These are phyloP conservation scores for Euphorbia tirucalli DNA, from an alignment of 345 rosid species.

Conservation along the genomic window DNA sequence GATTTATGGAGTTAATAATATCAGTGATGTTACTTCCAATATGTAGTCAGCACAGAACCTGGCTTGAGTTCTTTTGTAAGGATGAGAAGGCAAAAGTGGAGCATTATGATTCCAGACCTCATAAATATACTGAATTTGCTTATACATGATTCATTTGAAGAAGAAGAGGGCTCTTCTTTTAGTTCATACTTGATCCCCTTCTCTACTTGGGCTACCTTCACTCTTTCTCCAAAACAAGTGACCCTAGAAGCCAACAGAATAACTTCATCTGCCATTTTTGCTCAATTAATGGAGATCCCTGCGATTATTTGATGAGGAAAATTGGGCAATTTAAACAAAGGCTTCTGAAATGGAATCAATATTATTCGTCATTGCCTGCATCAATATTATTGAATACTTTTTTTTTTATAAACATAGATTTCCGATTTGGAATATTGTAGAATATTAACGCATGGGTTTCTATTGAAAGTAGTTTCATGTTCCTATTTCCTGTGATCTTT, in stretches of 20 bases:
- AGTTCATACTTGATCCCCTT: conserved; percentile 12
- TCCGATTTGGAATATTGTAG: background rate
- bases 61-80: conserved; percentile 17
- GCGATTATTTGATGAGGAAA: background rate
- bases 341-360: background rate
- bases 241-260: background rate
- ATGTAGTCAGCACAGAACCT: conserved; percentile 24
- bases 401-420: no score
- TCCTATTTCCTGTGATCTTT: no score
- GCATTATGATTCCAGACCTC: conserved; percentile 12
- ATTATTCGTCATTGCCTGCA: conserved; percentile 2
- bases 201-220: conserved; percentile 18
- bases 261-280: conserved; percentile 9
- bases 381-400: background rate
- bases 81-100: conserved; percentile 15
- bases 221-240: conserved; percentile 11
- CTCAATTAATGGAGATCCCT: background rate
- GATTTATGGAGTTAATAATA: no score
- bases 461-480: no score
- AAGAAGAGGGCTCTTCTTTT: conserved; percentile 12
- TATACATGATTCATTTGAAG: conserved; percentile 13
- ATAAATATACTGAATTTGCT: conserved; percentile 14
- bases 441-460: no score
- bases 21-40: no score
- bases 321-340: no score